Percentiles rank a stretch among this genome's conserved stretches.
Conservation (phyloP, 495 filamentous ascomycete species). For the Aspergillus campestris region DNA sequence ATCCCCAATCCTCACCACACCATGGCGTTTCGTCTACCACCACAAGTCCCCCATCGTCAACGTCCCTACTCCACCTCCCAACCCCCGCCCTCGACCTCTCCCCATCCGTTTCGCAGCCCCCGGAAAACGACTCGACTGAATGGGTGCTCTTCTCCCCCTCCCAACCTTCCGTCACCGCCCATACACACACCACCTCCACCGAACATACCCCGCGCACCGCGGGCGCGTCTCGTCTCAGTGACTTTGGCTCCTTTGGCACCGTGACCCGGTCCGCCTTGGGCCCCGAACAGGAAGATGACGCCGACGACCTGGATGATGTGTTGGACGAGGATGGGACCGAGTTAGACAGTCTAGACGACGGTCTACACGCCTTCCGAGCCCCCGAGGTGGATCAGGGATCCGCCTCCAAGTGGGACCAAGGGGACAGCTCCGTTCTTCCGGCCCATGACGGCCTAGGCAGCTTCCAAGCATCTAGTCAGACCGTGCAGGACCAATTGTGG, state of each 20-base stretch:
- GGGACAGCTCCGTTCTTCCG: constrained; percentile 60
- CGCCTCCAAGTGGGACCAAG: constrained; percentile 40
- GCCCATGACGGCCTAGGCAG: constrained; percentile 86
- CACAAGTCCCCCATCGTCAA: constrained; percentile 53
- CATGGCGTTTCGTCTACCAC: constrained; percentile 84
- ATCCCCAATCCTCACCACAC: background rate
- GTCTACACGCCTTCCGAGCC: constrained; percentile 74
- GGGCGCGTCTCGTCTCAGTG: constrained; percentile 67
- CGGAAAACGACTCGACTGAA: constrained; percentile 68
- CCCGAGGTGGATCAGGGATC: constrained; percentile 48
- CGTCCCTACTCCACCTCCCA: constrained; percentile 44
- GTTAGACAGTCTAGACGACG: constrained; percentile 85
- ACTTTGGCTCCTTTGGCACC: constrained; percentile 76
- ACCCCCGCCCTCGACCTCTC: constrained; percentile 28
- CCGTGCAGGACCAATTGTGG: constrained; percentile 72
- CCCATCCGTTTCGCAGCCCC: constrained; percentile 26
- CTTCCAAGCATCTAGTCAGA: constrained; percentile 52
- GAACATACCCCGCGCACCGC: constrained; percentile 62
- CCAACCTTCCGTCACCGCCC: constrained; percentile 48
- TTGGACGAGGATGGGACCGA: constrained; percentile 61
- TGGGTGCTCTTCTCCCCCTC: constrained; percentile 92
- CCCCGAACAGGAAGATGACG: constrained; percentile 42
- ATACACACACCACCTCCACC: constrained; percentile 63
- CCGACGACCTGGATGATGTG: constrained; percentile 42
- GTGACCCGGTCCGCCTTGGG: constrained; percentile 41